Conservation (phyloP, 2,329 filamentous ascomycete genomes). For the Malbranchea zuffiana region DNA sequence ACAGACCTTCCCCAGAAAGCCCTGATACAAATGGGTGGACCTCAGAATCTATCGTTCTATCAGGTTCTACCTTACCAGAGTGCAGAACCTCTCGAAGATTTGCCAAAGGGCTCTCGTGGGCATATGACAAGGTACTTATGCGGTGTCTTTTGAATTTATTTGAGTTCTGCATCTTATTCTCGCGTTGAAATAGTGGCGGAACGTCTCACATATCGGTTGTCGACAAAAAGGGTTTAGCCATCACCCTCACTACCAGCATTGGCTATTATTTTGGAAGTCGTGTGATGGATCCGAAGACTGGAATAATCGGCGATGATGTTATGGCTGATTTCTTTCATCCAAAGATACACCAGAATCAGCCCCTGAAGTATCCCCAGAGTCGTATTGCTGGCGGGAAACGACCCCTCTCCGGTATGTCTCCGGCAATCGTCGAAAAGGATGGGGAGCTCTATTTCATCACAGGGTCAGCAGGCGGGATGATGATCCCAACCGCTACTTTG, state of each 20-base stretch:
- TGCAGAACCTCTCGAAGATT: neutral
- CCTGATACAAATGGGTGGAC: too few species aligned
- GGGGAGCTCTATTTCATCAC: constrained; percentile 56
- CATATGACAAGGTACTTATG: neutral
- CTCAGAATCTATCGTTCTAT: too few species aligned
- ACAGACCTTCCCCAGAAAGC: too few species aligned
- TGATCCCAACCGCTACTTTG: constrained; percentile 70
- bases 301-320: constrained; percentile 60
- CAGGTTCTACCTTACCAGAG: neutral
- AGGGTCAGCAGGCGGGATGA: constrained; percentile 67
- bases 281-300: constrained; percentile 68
- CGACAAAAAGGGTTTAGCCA: constrained; percentile 61
- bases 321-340: constrained; percentile 77
- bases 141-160: constrained; percentile 15
- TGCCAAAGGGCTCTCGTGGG: neutral
- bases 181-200: constrained; percentile 52
- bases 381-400: constrained; percentile 70
- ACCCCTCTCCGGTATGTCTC: constrained; percentile 70
- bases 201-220: constrained; percentile 50
- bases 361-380: constrained; percentile 47
- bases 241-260: constrained; percentile 75
- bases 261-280: constrained; percentile 76
- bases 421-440: constrained; percentile 62
- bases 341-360: constrained; percentile 25
- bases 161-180: constrained; percentile 41